Evolutionary conservation across 23 red algal species (phyloP).

Genomic region (Rhodosorus marinus): DNA sequence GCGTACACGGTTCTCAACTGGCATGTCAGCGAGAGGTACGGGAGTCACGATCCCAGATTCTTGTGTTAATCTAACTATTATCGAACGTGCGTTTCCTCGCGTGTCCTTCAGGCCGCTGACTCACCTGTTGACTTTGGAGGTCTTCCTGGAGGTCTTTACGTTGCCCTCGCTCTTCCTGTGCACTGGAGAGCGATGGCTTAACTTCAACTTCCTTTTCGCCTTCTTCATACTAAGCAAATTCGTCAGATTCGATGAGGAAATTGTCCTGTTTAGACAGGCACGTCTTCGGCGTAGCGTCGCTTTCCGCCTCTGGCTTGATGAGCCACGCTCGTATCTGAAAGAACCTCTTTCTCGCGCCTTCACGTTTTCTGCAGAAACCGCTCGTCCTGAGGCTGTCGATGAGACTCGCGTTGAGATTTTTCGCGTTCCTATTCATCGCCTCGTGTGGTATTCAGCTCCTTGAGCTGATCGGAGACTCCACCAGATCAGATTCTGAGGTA

Average conservation of each 20-base stretch:
- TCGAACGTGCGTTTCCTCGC: too few relatives aligned
- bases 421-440: slow-evolving; percentile 51
- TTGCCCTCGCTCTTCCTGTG: slow-evolving; percentile 31
- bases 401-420: slow-evolving; percentile 31
- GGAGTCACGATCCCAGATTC: too few relatives aligned
- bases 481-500: slow-evolving; percentile 38
- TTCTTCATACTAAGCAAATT: slow-evolving; percentile 31
- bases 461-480: slow-evolving; percentile 69
- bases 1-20: too few relatives aligned
- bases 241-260: slow-evolving; percentile 22
- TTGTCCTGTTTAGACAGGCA: slow-evolving; percentile 26
- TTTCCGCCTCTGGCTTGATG: too few relatives aligned
- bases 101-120: too few relatives aligned
- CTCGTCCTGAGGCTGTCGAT: slow-evolving; percentile 24
- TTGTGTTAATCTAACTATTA: too few relatives aligned
- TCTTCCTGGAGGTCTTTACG: slow-evolving; percentile 23
- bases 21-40: too few relatives aligned
- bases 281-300: too few relatives aligned
- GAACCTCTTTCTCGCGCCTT: too few relatives aligned
- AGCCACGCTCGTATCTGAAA: too few relatives aligned
- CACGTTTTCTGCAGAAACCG: slow-evolving; percentile 14
- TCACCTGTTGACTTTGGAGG: slow-evolving; percentile 8
- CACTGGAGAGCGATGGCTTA: slow-evolving; percentile 29
- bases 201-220: slow-evolving; percentile 75
- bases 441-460: slow-evolving; percentile 55